Evolutionary conservation across 805 yeast species (phyloP), one percentile per base, ranked within the genome.

Genomic region (Nakazawaea wickerhamii): DNA sequence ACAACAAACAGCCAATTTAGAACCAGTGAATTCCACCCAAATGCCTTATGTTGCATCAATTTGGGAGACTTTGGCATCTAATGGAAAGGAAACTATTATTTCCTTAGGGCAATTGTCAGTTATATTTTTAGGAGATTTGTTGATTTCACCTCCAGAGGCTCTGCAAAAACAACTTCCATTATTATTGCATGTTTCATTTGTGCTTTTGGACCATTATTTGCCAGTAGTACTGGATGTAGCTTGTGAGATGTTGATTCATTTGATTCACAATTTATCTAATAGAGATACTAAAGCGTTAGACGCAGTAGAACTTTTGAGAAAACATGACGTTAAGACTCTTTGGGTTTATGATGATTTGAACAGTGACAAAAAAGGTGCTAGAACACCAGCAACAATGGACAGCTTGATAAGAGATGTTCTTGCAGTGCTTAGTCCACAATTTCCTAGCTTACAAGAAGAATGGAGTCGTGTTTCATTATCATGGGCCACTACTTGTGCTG

Each of bases 401-500:
- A 57, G 69, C 8, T 62, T 90, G 47, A 79, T 85, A 3, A 64
- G 89, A 47, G 73, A 75, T 43, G 71, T 84, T 2, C 58, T 88
- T 28, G 74, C 71, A 19, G 69, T 84, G 0, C 78, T 88, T 50
- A 49, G 65, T 6, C 63, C 69, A 0, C 59, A 68, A 0, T 61
- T 64, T 19, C 75, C 80, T 1, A 61, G 54, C 10, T 65, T 89
- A 31, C 95, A 84, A 56, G 75, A 75, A 32, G 85, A 82, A 39
- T 93, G 99, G 99, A 82, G 95, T 39, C 67, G 81, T 26, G 78
- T 76, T 3, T 83, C 98, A 0, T 67, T 95, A 27, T 71, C 74
- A 22, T 93, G 99, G 99, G 97, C 99, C 0, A 93, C 99, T 0
- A 82, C 96, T 1, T 93, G 98, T 65, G 95, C 97, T 2, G 98